Base-by-base conservation (phyloP, 108 stramenopile species). In the Hondaea fermentalgiana region DNA sequence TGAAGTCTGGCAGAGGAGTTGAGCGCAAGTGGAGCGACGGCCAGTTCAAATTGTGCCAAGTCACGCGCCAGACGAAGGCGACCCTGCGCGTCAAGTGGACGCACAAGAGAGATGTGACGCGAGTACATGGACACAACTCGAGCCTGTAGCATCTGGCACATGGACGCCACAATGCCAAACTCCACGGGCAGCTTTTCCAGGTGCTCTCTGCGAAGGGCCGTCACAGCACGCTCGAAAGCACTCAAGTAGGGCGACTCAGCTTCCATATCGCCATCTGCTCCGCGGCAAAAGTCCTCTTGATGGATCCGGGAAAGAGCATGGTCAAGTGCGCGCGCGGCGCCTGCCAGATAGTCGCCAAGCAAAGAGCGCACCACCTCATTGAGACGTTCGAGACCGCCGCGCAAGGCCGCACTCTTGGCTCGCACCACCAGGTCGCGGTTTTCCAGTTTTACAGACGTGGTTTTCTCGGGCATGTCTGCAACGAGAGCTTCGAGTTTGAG, bases 121-220 rank as follows among this genome's bases (percentile, higher is more conserved):
- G 76, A 6, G 28, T 45, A 83, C 76, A 83, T 47, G 45, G 76
- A 47, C 49, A 83, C 45, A 12, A 83, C 76, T 6, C 76, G 76
- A 6, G 49, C 76, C 76, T 83, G 76, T 23, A 83, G 51, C n/a
- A 45, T 16, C 76, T 35, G 45, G 51, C 76, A 83, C 76, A 83
- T 53, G n/a, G 19, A 23, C 6, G 45, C 10, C 14, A 83, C 28
- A 4, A 83, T 23, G 45, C n/a, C 23, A 35, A 25, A 83, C 76
- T 83, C 76, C 17, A 83, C 45, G 12, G 76, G 76, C n/a, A 83
- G 76, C 51, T 83, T 83, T 47, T 83, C 76, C 25, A 83, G 49
- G 51, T 83, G 76, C n/a, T 83, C 49, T 23, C 6, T 53, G 4
- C 76, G 76, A 12, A 83, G 28, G 51, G 76, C 2, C 45, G 23